Percentiles rank a stretch among this genome's conserved stretches.
Evolutionary conservation across 148 eudicot genomes (phyloP).

Genomic region (Heliamphora exappendiculata): DNA sequence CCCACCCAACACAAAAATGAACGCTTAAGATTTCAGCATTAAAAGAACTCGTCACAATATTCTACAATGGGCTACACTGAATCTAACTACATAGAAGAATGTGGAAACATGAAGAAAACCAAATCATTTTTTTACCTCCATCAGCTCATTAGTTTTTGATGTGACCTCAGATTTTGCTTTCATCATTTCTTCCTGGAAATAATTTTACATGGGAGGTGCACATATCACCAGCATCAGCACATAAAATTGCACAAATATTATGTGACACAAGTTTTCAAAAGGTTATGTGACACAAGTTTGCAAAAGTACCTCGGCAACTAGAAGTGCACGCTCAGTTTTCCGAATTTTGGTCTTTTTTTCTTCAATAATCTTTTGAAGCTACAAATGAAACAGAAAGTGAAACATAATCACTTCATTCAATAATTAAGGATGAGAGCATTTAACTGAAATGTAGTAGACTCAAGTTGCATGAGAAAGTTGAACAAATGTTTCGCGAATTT

Average conservation of each 20-base stretch:
- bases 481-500: not conserved
- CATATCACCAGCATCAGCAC: not conserved
- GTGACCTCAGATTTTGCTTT: conserved; percentile 75
- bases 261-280: no score
- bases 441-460: not conserved
- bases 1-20: not conserved
- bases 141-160: conserved; percentile 51
- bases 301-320: conserved; percentile 59
- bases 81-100: not conserved
- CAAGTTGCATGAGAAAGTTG: not conserved
- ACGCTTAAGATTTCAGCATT: not conserved
- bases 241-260: not conserved
- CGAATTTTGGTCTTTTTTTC: conserved; percentile 54
- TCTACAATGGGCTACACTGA: not conserved
- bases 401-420: not conserved
- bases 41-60: not conserved
- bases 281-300: conserved; percentile 1
- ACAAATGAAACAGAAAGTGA: conserved; percentile 23
- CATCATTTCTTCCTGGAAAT: conserved; percentile 69
- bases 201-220: not conserved
- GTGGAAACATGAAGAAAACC: not conserved
- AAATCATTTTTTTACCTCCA: conserved; percentile 40
- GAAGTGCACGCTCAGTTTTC: conserved; percentile 81
- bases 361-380: conserved; percentile 63
- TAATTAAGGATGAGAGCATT: not conserved